Evolutionary conservation across 371 early-diverging fungal species (phyloP), one percentile per base, ranked within the genome.

Genomic region (Mucor indicus): DNA sequence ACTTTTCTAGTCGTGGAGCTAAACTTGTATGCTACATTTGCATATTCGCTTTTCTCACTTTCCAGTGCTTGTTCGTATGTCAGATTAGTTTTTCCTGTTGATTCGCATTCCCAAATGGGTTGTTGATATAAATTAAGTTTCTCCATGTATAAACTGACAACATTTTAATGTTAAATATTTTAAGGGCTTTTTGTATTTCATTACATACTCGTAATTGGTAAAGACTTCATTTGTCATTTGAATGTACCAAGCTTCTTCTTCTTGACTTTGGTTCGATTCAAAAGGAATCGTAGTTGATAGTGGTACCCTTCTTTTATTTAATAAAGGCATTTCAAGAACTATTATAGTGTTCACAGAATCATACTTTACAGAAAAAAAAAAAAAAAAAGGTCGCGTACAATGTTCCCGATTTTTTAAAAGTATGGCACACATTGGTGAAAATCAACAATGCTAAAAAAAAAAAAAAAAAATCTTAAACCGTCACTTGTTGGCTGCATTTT

Each of bases 171-270:
- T 8, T 6, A 29, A 29, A 6, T 8, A 29, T 29, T 6, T 29
- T 44, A 51, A 46, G 41, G 35, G 35, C 15, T 46, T 44, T 20
- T 43, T 44, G 31, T 19, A 15, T 9, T 41, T 32, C 4, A 40
- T 25, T 57, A 64, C 74, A 72, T 83, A 90, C 92, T 90, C 89
- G 69, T 95, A 95, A 53, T 68, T 81, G 22, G 80, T 70, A 48
- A 93, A 92, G 40, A 89, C 76, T 72, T 95, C 95, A 44, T 89
- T 89, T 1, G 94, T 93, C 62, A 77, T 87, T n/a, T 82, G 70
- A 57, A 93, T 79, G 67, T 86, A 77, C 79, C 80, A 93, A 10
- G 91, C 91, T 60, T 71, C 69, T 44, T 71, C 69, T 30, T 67
- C 57, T 47, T 65, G 60, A 22, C 61, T n/a, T n/a, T n/a, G 52